Base-by-base conservation (phyloP, 352 stramenopile genomes). In the Globisporangium parvum region DNA sequence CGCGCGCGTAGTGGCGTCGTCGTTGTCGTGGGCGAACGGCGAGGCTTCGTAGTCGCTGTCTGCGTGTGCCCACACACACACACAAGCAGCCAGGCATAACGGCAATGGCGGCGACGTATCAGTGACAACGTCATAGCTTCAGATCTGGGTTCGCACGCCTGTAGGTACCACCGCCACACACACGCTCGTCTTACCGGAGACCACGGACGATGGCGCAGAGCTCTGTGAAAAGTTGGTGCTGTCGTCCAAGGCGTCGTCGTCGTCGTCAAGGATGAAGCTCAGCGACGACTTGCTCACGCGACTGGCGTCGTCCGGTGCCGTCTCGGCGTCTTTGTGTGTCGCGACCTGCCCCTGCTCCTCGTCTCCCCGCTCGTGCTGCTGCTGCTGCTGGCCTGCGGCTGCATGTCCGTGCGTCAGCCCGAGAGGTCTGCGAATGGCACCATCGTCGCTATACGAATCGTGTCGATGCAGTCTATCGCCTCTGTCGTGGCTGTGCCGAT, bases 181-280 rank as follows among this genome's bases (percentile, higher is more conserved):
- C n/a, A 11, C 23, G 31, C 11, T 33, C 17, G 14, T 17, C 58
- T 28, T 58, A 64, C 51, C 58, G 6, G 55, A 59, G 51, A 80
- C 20, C 39, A 65, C 41, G 23, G 44, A 60, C 15, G 61, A 52
- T 21, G 54, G 51, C 48, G 71, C 65, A 9, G 51, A 60, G 55
- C 46, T 69, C 23, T 52, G 57, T 21, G 49, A 48, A 45, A 24
- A 35, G 18, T 8, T 23, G 21, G 9, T 31, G 63, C 63, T 39
- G 60, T 50, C 40, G 35, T 42, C 21, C n/a, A n/a, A n/a, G n/a
- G n/a, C n/a, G n/a, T 57, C 41, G 20, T 47, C 61, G 41, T 64
- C n/a, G 53, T 86, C 71, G 54, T 81, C 79, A 17, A 90, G 67
- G 57, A 90, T 90, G 57, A 90, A 90, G 59, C 70, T 83, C 31